A percentile compares a stretch with the other conserved stretches of the same genome.
These are phyloP conservation scores for Trebouxia sp. DNA, from an alignment of 139 green algal genomes.

Conservation along the genomic window DNA sequence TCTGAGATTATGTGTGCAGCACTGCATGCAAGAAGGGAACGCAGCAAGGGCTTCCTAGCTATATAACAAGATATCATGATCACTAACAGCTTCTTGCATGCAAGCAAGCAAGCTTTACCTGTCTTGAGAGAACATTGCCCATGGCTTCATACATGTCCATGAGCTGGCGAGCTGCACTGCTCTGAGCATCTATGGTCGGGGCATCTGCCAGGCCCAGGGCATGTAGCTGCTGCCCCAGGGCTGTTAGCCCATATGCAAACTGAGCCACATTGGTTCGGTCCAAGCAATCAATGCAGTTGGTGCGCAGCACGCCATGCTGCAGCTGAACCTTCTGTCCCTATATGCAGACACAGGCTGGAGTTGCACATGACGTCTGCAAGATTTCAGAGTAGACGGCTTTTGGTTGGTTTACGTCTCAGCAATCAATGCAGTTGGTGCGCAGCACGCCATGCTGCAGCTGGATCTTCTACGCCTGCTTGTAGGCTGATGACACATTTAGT, in stretches of 20 bases:
- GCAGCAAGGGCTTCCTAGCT: too few species aligned
- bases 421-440: slow-evolving; percentile 98
- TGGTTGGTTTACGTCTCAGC: too few species aligned
- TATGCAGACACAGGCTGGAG: background rate
- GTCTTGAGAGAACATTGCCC: slow-evolving; percentile 81
- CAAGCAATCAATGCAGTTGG: slow-evolving; percentile 98
- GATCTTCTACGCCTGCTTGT: slow-evolving; percentile 12
- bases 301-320: slow-evolving; percentile 80
- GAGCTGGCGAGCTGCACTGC: slow-evolving; percentile 64
- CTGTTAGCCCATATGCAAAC: slow-evolving; percentile 78
- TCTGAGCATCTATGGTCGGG: slow-evolving; percentile 56
- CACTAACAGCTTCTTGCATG: background rate
- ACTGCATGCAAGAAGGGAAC: too few species aligned
- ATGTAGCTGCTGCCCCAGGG: slow-evolving; percentile 80
- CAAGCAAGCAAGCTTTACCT: slow-evolving; percentile 33
- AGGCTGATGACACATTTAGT: too few species aligned
- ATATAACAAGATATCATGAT: too few species aligned
- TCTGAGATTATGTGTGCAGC: too few species aligned
- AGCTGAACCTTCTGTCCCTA: slow-evolving; percentile 17
- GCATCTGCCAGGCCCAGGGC: slow-evolving; percentile 55
- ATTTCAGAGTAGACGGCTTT: too few species aligned
- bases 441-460: slow-evolving; percentile 70
- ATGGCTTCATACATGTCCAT: slow-evolving; percentile 92
- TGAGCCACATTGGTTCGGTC: slow-evolving; percentile 97
- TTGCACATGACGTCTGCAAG: too few species aligned